phyloP scores from a whole-genome alignment of 2,329 filamentous ascomycete genomes.

The Pseudogymnoascus sp. region DNA sequence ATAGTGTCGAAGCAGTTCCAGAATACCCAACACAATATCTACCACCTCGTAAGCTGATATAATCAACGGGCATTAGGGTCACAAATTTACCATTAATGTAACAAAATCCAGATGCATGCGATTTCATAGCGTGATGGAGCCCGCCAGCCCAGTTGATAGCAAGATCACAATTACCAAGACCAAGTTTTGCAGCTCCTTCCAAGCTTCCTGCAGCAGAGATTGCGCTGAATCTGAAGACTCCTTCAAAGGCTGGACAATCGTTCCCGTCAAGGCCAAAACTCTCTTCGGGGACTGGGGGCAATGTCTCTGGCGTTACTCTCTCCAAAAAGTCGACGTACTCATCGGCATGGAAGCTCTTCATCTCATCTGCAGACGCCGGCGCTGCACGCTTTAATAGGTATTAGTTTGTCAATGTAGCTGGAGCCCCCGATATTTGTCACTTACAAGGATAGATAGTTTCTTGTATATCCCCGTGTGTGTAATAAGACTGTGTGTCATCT shows the following conservation, averaged over 20 bases:
- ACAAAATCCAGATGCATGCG: slow-evolving; percentile 92
- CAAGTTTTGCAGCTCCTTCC: slow-evolving; percentile 83
- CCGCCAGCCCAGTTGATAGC: slow-evolving; percentile 98
- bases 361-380: slow-evolving; percentile 79
- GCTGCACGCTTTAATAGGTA: slow-evolving; percentile 55
- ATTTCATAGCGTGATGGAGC: slow-evolving; percentile 94
- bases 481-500: slow-evolving; percentile 88
- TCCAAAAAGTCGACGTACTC: slow-evolving; percentile 93
- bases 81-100: slow-evolving; percentile 80
- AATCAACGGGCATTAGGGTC: slow-evolving; percentile 27
- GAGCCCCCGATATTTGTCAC: slow-evolving; percentile 29
- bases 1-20: slow-evolving; percentile 82
- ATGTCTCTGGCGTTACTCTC: slow-evolving; percentile 96
- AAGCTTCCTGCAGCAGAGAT: slow-evolving; percentile 91
- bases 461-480: slow-evolving; percentile 94
- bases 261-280: slow-evolving; percentile 91
- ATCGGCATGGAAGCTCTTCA: slow-evolving; percentile 87
- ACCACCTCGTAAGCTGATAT: slow-evolving; percentile 30
- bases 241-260: slow-evolving; percentile 97
- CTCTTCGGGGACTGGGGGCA: slow-evolving; percentile 86
- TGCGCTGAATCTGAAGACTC: slow-evolving; percentile 89
- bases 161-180: slow-evolving; percentile 87
- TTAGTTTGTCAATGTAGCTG: background rate
- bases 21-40: slow-evolving; percentile 94
- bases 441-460: slow-evolving; percentile 90